phyloP scores from a whole-genome alignment of 495 filamentous ascomycete species.

The Trichodelitschia bisporula region DNA sequence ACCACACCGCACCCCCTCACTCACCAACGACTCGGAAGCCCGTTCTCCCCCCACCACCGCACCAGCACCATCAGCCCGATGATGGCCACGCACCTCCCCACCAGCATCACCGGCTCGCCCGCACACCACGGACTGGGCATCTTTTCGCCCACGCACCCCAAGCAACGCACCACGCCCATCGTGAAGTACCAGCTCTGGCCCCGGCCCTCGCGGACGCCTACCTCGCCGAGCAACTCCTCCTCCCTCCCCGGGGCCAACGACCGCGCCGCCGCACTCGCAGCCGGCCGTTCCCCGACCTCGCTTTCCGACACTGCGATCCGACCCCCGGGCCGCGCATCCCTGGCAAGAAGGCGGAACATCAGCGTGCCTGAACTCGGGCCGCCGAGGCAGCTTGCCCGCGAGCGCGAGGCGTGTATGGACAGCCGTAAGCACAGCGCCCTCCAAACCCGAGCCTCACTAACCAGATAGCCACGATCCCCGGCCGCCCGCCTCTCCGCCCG shows the following conservation, averaged over 20 bases:
- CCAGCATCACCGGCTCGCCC: no score
- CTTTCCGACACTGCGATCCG: constrained; percentile 11
- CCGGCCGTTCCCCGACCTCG: constrained; percentile 11
- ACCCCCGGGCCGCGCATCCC: constrained; percentile 5
- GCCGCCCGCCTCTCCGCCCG: constrained; percentile 29
- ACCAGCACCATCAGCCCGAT: no score
- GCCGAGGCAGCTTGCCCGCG: constrained; percentile 44
- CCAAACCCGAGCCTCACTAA: constrained; percentile 1
- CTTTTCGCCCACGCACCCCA: no score
- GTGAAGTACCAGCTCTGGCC: constrained; percentile 11
- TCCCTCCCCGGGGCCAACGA: no score
- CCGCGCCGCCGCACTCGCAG: no score
- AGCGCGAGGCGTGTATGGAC: constrained; percentile 40
- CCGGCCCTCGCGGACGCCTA: constrained; percentile 3
- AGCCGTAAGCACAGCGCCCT: constrained; percentile 33
- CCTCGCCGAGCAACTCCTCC: no score
- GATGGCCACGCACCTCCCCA: no score
- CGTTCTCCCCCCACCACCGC: no score
- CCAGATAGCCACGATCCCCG: constrained; percentile 46
- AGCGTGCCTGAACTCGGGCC: constrained; percentile 34
- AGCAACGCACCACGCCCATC: no score
- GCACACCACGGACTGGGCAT: no score
- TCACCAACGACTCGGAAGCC: no score
- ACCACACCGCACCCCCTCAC: no score
- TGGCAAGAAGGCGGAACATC: constrained; percentile 29